Base-by-base conservation (phyloP, 441 rosid genomes). In the Brassica balearica region DNA sequence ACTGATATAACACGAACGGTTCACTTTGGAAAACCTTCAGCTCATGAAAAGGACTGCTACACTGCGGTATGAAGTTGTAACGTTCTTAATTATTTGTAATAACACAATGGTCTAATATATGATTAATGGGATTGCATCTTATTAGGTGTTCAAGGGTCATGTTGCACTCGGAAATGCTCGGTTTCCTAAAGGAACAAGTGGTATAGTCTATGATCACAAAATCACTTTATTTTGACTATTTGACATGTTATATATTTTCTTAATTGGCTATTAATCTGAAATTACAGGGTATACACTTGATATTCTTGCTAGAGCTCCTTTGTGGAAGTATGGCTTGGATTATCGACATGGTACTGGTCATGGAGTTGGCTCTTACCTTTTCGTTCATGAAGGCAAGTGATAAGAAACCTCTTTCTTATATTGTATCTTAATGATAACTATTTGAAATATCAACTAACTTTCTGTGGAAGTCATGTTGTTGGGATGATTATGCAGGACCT, bases 1-100 rank as follows among this genome's bases (percentile, higher is more conserved):
- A 58, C 62, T 58, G 62, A 58, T 58, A 58, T 58, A 58, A 58
- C 62, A 8, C n/a, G 62, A 58, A 58, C 62, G 62, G 62, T 58
- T 20, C 62, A 58, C 12, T 58, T 58, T 58, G 62, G 62, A 19
- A 58, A 58, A 8, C 62, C 62, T 58, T 58, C 62, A 20, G n/a
- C 62, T 19, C 62, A 58, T 58, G 62, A 58, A 9, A 58, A 58
- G 62, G 27, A 58, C 27, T 58, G 62, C 27, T 58, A 20, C 6
- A 58, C 62, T 58, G 62, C 62, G 62, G 62, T 56, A 3, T 19
- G 27, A 2, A 3, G 12, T 14, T 48, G 0, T 55, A 56, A 56
- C 12, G 25, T 56, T 56, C 62, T 56, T 56, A 8, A 8, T 0
- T 56, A 17, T 56, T 19, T 2, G 25, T 3, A 9, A 19, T 19